Percentiles rank a stretch among this genome's conserved stretches.
Evolutionary conservation across 352 stramenopile species (phyloP).

Genomic region (Phytopythium cucurbitacearum): DNA sequence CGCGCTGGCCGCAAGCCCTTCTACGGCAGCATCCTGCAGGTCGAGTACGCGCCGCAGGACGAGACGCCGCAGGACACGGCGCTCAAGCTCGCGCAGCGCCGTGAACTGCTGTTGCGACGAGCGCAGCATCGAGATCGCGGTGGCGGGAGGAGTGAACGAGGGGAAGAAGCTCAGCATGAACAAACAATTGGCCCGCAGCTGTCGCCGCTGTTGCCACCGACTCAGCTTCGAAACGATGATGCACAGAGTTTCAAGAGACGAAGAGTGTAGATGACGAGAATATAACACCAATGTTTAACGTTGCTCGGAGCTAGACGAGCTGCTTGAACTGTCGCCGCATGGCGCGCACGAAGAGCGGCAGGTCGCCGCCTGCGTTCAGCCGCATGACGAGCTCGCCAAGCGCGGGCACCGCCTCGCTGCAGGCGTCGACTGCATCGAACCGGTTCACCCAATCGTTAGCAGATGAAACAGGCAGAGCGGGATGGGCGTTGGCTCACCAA

Average conservation of each 20-base stretch:
- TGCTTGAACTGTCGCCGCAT: slow-evolving; percentile 81
- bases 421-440: slow-evolving; percentile 47
- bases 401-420: slow-evolving; percentile 41
- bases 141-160: background rate
- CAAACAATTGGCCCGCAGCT: slow-evolving; percentile 44
- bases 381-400: slow-evolving; percentile 46
- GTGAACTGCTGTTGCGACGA: slow-evolving; percentile 44
- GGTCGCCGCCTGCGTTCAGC: slow-evolving; percentile 63
- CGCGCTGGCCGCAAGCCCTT: slow-evolving; percentile 57
- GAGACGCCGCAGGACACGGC: slow-evolving; percentile 58
- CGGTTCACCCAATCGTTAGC: background rate
- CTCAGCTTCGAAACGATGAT: slow-evolving; percentile 10
- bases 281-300: background rate
- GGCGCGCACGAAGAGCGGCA: slow-evolving; percentile 69
- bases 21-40: slow-evolving; percentile 52
- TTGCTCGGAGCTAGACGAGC: slow-evolving; percentile 25
- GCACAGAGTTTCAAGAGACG: slow-evolving; percentile 2
- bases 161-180: slow-evolving; percentile 1
- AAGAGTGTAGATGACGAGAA: too few relatives aligned
- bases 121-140: slow-evolving; percentile 8
- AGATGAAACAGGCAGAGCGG: background rate
- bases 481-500: slow-evolving; percentile 25
- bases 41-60: slow-evolving; percentile 60
- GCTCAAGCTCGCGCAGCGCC: slow-evolving; percentile 50
- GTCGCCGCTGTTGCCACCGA: slow-evolving; percentile 8